Conservation (phyloP, 495 filamentous ascomycete species). For the Hyaloscypha finlandica region DNA sequence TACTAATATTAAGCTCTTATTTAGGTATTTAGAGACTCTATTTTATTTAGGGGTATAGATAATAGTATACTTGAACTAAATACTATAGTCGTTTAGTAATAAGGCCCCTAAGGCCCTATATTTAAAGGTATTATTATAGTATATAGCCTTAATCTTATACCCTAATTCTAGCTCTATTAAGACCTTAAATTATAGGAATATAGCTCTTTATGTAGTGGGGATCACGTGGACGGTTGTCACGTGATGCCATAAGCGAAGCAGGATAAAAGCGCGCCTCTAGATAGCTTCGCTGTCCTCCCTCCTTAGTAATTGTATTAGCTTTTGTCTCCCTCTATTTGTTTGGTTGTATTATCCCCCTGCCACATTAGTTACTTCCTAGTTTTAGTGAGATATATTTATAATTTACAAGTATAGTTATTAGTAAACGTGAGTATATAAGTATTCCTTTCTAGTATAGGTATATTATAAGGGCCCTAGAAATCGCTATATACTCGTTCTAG, state of each 20-base stretch:
- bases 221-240: too few species aligned
- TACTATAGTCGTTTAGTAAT: neutral
- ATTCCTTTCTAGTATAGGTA: neutral
- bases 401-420: neutral
- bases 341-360: too few species aligned
- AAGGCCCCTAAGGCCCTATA: neutral
- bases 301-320: too few species aligned
- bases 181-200: neutral
- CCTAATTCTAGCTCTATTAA: constrained; percentile 7
- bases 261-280: too few species aligned
- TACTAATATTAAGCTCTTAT: neutral
- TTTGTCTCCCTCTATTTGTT: too few species aligned
- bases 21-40: neutral
- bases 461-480: neutral
- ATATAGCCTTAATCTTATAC: neutral
- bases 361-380: neutral
- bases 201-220: too few species aligned
- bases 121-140: constrained; percentile 8
- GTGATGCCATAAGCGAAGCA: too few species aligned
- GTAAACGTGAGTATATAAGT: constrained; percentile 7
- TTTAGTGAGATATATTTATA: neutral
- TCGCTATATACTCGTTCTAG: neutral
- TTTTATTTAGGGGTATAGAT: constrained; percentile 7
- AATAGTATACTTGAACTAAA: constrained; percentile 15
- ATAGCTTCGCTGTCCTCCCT: too few species aligned